Conservation (phyloP, 306 rosid genomes). For the Pterocarpus santalinus region DNA sequence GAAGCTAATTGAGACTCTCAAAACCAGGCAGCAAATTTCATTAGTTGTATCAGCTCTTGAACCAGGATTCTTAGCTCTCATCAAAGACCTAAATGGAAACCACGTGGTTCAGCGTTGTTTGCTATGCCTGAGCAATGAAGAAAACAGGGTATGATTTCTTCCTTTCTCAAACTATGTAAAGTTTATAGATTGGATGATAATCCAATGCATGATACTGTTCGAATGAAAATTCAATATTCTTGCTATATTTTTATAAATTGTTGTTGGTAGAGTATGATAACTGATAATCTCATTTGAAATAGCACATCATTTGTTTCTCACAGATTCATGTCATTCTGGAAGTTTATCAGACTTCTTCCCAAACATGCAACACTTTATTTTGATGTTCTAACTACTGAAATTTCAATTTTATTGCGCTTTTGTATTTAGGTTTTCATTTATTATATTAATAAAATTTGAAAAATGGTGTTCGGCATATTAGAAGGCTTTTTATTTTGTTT, state of each 20-base stretch:
- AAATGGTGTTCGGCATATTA: background rate
- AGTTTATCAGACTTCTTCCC: conserved; percentile 1
- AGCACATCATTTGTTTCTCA: background rate
- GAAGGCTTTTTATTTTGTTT: background rate
- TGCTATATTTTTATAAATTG: background rate
- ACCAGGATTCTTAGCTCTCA: conserved; percentile 68
- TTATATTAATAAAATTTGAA: background rate
- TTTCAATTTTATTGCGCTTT: conserved; percentile 18
- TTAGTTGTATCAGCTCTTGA: conserved; percentile 62
- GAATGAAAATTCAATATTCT: background rate
- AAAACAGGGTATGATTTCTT: conserved; percentile 56
- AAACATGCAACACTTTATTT: background rate
- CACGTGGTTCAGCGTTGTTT: conserved; percentile 75
- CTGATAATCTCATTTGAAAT: conserved; percentile 12
- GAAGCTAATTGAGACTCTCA: conserved; percentile 71
- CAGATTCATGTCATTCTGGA: background rate
- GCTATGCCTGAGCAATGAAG: conserved; percentile 61
- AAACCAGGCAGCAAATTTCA: conserved; percentile 59
- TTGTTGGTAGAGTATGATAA: conserved; percentile 13
- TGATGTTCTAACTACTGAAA: background rate
- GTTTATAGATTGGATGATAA: conserved; percentile 22
- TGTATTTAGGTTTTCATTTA: background rate
- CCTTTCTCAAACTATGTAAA: conserved; percentile 18
- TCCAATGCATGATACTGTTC: conserved; percentile 1
- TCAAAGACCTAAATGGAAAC: conserved; percentile 68